Percentiles rank a stretch among this genome's conserved stretches.
Conservation (phyloP, 805 yeast species). For the Hanseniaspora opuntiae region DNA sequence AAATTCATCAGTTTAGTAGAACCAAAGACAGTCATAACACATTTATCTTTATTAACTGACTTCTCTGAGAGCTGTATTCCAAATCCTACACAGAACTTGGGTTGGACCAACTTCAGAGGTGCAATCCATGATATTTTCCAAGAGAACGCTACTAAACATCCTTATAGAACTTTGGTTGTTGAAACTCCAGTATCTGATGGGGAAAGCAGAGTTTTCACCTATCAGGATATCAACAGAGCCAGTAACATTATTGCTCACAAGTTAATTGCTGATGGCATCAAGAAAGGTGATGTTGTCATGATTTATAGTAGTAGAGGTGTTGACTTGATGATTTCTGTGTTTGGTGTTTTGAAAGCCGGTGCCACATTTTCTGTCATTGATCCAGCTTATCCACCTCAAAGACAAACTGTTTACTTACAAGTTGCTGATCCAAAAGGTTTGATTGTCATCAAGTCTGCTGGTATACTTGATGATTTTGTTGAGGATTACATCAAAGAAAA, state of each 20-base stretch:
- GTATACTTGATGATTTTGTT: conserved; percentile 62
- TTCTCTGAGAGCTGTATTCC: conserved; percentile 55
- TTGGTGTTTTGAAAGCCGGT: conserved; percentile 97
- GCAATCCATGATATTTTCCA: conserved; percentile 93
- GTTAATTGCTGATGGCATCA: conserved; percentile 64
- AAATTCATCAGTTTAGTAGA: conserved; percentile 33
- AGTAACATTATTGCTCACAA: conserved; percentile 89
- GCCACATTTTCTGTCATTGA: conserved; percentile 97
- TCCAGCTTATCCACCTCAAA: conserved; percentile 97
- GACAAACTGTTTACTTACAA: conserved; percentile 83
- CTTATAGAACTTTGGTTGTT: conserved; percentile 80
- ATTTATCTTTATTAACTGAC: conserved; percentile 55
- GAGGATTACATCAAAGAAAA: conserved; percentile 64
- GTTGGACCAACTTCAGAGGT: conserved; percentile 85
- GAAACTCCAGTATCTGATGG: conserved; percentile 61
- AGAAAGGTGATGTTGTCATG: conserved; percentile 90
- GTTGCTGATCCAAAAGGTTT: conserved; percentile 91
- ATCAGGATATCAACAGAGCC: conserved; percentile 79
- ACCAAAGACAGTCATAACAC: conserved; percentile 37
- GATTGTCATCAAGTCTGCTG: conserved; percentile 83
- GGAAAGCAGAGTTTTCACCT: conserved; percentile 53
- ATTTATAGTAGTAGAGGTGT: conserved; percentile 96
- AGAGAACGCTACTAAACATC: conserved; percentile 68
- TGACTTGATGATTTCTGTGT: conserved; percentile 87
- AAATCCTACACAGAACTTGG: conserved; percentile 73